Percentiles rank a stretch among this genome's conserved stretches.
Conservation (phyloP, 2,329 filamentous ascomycete genomes). For the Fusarium sublunatum region DNA sequence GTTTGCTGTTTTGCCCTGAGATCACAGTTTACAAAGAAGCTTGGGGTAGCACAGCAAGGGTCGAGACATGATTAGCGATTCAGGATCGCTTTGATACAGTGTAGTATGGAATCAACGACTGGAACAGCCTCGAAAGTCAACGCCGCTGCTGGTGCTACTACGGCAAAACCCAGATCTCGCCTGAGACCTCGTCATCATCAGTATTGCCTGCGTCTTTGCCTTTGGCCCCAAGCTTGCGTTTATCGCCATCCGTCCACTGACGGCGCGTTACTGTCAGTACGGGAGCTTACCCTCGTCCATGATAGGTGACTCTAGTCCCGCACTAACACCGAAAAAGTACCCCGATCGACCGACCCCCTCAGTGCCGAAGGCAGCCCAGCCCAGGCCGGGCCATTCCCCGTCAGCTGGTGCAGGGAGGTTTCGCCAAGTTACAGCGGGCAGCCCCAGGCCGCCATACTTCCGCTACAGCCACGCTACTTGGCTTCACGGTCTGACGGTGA, state of each 20-base stretch:
- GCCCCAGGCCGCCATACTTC: neutral
- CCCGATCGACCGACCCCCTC: constrained; percentile 38
- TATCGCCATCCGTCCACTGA: constrained; percentile 35
- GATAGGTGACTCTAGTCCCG: constrained; percentile 25
- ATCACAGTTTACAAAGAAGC: constrained; percentile 2
- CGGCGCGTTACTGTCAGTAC: constrained; percentile 13
- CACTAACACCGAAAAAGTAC: constrained; percentile 40
- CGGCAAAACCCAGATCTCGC: constrained; percentile 5
- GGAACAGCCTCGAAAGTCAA: constrained; percentile 14
- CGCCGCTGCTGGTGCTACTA: constrained; percentile 1
- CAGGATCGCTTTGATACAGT: neutral
- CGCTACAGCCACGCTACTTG: constrained; percentile 26
- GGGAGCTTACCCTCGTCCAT: constrained; percentile 27
- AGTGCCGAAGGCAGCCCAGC: constrained; percentile 42
- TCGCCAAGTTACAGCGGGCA: constrained; percentile 26
- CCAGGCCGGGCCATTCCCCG: constrained; percentile 34
- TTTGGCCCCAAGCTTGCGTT: constrained; percentile 35
- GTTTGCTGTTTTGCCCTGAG: neutral
- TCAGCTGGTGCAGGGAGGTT: constrained; percentile 41
- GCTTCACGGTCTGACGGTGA: neutral
- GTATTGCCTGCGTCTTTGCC: constrained; percentile 33
- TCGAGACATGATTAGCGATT: neutral
- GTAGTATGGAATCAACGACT: neutral
- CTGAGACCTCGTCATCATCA: constrained; percentile 27
- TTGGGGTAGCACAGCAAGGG: constrained; percentile 5